Evolutionary conservation across 768 basidiomycete genomes (phyloP).

Genomic region (Xerocomus brunneocitrinus): DNA sequence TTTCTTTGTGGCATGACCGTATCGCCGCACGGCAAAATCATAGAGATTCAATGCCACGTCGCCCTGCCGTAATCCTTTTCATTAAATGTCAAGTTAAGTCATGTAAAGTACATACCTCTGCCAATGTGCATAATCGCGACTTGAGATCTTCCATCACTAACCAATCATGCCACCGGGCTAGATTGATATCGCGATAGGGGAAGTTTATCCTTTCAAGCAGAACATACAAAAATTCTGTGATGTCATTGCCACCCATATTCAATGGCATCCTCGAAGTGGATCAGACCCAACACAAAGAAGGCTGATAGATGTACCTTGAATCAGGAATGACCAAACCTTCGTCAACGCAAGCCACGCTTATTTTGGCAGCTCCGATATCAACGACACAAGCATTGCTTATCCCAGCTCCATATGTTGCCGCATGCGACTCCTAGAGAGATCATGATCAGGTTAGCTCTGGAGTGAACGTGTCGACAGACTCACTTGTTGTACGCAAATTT

Average conservation of each 20-base stretch:
- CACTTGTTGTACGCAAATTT: slow-evolving; percentile 89
- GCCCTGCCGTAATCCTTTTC: slow-evolving; percentile 42
- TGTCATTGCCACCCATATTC: slow-evolving; percentile 90
- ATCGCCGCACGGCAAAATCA: slow-evolving; percentile 81
- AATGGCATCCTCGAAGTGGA: slow-evolving; percentile 57
- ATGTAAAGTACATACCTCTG: slow-evolving; percentile 58
- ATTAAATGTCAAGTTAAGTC: slow-evolving; percentile 1
- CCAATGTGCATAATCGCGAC: slow-evolving; percentile 73
- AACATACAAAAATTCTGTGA: slow-evolving; percentile 83
- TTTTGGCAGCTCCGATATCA: slow-evolving; percentile 83
- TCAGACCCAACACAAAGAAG: slow-evolving; percentile 3
- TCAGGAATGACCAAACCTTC: slow-evolving; percentile 87
- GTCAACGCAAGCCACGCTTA: slow-evolving; percentile 89
- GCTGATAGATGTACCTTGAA: slow-evolving; percentile 59
- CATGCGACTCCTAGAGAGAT: slow-evolving; percentile 71
- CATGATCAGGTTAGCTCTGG: neutral
- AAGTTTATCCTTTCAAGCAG: slow-evolving; percentile 77
- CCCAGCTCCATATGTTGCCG: slow-evolving; percentile 93
- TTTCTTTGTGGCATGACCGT: slow-evolving; percentile 74
- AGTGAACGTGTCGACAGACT: neutral
- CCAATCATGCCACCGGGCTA: slow-evolving; percentile 82
- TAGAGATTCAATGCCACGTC: slow-evolving; percentile 88
- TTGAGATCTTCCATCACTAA: slow-evolving; percentile 90
- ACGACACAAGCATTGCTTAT: slow-evolving; percentile 94
- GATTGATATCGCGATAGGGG: slow-evolving; percentile 81